Evolutionary conservation across 2,329 filamentous ascomycete genomes (phyloP), one percentile per base, ranked within the genome.

Genomic region (Hypoxylon sp.): DNA sequence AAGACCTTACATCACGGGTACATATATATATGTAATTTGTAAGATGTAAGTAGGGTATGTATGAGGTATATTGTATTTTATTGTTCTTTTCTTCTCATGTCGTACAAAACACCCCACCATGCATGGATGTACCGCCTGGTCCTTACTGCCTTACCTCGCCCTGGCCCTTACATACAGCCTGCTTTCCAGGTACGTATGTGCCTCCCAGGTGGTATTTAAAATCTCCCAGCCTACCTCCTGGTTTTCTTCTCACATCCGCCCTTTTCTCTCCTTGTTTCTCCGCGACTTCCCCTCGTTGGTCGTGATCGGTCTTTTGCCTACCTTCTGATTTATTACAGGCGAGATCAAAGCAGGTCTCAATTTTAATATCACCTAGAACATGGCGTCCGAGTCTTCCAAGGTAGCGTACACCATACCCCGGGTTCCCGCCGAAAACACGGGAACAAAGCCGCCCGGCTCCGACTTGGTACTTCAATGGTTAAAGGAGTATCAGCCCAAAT

Each of bases 71-170:
- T 30, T 30, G 28, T 30, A 30, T 30, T 30, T 30, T 6, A 30
- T 30, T 30, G 28, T 7, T 6, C 6, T 9, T 41, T 41, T 9
- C 38, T 41, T 41, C 7, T 41, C 38, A 11, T 9, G 38, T 41
- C 38, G 38, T 41, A 41, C 38, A 41, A 19, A 41, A 19, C 38
- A 41, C 38, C 38, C 38, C 38, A 19, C 38, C 38, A 41, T n/a
- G 19, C 28, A 7, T 30, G 28, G 7, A 30, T 7, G 34, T 36
- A n/a, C 34, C 30, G n/a, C 30, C 30, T 36, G 4, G 34, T 13
- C 38, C 38, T 17, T n/a, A 38, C 13, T 19, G 38, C 38, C 38
- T 41, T 38, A 23, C 23, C 23, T 23, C 23, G 23, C 23, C 23
- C 23, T 23, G 23, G 23, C 23, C 23, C 23, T 23, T 30, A 30